Conservation (phyloP, 169 alveolate genomes). For the Plasmodium malariae region DNA sequence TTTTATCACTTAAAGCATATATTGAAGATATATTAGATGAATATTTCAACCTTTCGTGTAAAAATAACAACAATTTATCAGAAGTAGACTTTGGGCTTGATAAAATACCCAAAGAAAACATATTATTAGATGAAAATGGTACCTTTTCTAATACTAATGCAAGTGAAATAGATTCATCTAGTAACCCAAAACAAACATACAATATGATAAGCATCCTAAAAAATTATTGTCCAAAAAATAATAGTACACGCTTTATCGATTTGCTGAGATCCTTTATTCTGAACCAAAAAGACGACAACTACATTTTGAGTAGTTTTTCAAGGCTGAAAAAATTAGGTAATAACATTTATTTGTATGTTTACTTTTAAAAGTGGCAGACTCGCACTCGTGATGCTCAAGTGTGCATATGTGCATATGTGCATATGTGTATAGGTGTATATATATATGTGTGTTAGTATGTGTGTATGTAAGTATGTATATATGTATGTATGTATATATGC, state of each 20-base stretch:
- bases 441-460: no score
- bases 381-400: background rate
- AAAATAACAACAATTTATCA: background rate
- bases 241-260: constrained; percentile 20
- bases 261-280: constrained; percentile 40
- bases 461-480: background rate
- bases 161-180: background rate
- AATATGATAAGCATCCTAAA: constrained; percentile 35
- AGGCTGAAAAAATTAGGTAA: constrained; percentile 56
- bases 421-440: no score
- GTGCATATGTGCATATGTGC: background rate
- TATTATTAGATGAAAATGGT: background rate
- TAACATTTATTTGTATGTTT: background rate
- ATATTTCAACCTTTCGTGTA: constrained; percentile 5
- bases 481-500: background rate
- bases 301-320: constrained; percentile 26
- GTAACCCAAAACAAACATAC: constrained; percentile 5
- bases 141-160: background rate
- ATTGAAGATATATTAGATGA: constrained; percentile 55
- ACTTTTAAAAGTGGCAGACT: background rate
- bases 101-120: background rate
- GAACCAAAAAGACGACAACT: constrained; percentile 48
- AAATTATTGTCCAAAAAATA: constrained; percentile 26
- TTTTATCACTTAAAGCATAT: constrained; percentile 12
- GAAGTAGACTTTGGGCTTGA: background rate